These are phyloP conservation scores for Striga asiatica DNA, from an alignment of 257 asterid species.

Conservation along the genomic window DNA sequence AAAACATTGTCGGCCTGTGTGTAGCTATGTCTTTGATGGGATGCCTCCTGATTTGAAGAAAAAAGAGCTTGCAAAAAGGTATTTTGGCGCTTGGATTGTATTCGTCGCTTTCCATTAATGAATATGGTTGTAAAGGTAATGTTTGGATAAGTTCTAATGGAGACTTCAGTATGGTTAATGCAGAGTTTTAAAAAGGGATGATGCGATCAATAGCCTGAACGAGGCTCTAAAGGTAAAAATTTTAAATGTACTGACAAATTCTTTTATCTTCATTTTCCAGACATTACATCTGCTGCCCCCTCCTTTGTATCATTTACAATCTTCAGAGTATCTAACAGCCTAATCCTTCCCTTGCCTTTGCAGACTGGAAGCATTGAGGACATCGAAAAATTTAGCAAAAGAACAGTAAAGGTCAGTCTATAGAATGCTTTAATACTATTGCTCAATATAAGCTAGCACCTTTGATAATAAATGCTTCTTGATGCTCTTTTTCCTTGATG, in stretches of 20 bases:
- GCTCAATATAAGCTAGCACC: not conserved
- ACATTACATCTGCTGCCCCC: not conserved
- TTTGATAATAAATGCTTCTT: not conserved
- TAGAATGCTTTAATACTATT: not conserved
- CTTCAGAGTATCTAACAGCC: conserved; percentile 6
- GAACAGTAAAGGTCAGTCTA: conserved; percentile 78
- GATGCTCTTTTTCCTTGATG: too few relatives aligned
- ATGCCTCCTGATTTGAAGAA: conserved; percentile 86
- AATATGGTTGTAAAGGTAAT: not conserved
- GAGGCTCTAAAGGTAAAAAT: conserved; percentile 66
- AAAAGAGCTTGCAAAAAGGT: conserved; percentile 95
- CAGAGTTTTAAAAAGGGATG: conserved; percentile 72
- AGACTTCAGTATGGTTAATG: conserved; percentile 17
- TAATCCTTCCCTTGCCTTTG: conserved; percentile 13
- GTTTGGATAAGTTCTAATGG: too few relatives aligned
- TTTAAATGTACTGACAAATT: not conserved
- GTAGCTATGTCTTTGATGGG: conserved; percentile 88
- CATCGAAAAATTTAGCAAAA: conserved; percentile 87
- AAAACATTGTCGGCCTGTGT: conserved; percentile 10
- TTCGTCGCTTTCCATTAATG: conserved; percentile 1
- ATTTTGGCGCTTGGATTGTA: conserved; percentile 10
- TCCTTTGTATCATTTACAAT: not conserved
- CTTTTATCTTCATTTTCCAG: not conserved
- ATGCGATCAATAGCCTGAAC: conserved; percentile 65
- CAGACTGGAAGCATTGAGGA: conserved; percentile 73